Conservation (phyloP, 1,139 yeast genomes). For the Diutina ranongensis region DNA sequence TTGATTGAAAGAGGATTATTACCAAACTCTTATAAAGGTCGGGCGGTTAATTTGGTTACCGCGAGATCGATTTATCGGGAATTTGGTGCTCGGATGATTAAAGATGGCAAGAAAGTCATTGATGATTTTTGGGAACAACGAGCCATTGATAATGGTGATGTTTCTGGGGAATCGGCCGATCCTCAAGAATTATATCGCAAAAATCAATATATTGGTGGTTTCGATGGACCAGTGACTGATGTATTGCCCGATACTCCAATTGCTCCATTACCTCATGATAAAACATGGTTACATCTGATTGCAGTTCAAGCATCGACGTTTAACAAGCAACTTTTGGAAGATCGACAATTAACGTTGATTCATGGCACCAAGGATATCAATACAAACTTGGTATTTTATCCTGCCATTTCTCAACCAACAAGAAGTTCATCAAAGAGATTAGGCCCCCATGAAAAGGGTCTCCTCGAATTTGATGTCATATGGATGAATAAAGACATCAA, state of each 20-base stretch:
- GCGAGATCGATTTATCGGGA: slow-evolving; percentile 86
- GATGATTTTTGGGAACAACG: slow-evolving; percentile 87
- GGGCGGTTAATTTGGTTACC: slow-evolving; percentile 71
- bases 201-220: slow-evolving; percentile 3
- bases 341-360: slow-evolving; percentile 40
- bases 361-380: slow-evolving; percentile 72
- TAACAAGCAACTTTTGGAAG: slow-evolving; percentile 50
- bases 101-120: slow-evolving; percentile 66
- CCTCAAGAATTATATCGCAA: slow-evolving; percentile 22
- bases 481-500: slow-evolving; percentile 34
- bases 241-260: not conserved
- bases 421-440: slow-evolving; percentile 9
- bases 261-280: slow-evolving; percentile 30
- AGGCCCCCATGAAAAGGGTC: not conserved
- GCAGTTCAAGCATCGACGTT: slow-evolving; percentile 65
- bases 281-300: slow-evolving; percentile 80
- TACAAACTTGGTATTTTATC: slow-evolving; percentile 68
- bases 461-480: slow-evolving; percentile 7
- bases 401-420: slow-evolving; percentile 66
- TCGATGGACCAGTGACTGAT: not conserved
- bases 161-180: slow-evolving; percentile 74
- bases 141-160: slow-evolving; percentile 59
- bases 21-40: slow-evolving; percentile 84
- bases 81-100: slow-evolving; percentile 78
- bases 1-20: slow-evolving; percentile 71